Percentiles rank a stretch among this genome's conserved stretches.
These are phyloP conservation scores for Wickerhamomyces chambardii DNA, from an alignment of 805 yeast genomes.

Conservation along the genomic window DNA sequence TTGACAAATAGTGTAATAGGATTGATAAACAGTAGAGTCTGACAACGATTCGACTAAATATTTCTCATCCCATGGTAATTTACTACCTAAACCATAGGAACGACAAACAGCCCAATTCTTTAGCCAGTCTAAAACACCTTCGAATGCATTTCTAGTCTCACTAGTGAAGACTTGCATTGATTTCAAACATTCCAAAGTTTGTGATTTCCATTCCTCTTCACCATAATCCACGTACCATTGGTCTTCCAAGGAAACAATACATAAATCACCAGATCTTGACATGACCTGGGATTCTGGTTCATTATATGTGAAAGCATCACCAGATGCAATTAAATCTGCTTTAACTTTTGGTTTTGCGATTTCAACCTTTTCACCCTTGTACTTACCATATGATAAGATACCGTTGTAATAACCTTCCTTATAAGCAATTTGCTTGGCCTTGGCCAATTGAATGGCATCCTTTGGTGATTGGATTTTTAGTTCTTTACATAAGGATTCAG, in stretches of 20 bases:
- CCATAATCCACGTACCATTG: slow-evolving; percentile 99
- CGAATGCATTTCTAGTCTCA: slow-evolving; percentile 87
- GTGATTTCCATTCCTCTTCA: slow-evolving; percentile 81
- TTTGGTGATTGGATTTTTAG: slow-evolving; percentile 92
- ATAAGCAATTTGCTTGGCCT: slow-evolving; percentile 91
- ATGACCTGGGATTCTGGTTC: slow-evolving; percentile 90
- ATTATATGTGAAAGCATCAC: slow-evolving; percentile 80
- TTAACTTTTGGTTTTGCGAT: slow-evolving; percentile 82
- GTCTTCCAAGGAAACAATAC: slow-evolving; percentile 95
- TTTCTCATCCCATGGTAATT: slow-evolving; percentile 93
- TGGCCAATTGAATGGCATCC: slow-evolving; percentile 76
- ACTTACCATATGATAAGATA: slow-evolving; percentile 68
- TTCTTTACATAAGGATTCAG: slow-evolving; percentile 75
- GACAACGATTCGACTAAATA: slow-evolving; percentile 91
- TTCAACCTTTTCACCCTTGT: slow-evolving; percentile 86
- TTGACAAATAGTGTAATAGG: slow-evolving; percentile 87
- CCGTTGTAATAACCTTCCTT: slow-evolving; percentile 97
- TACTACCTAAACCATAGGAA: slow-evolving; percentile 92
- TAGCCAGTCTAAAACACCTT: slow-evolving; percentile 91
- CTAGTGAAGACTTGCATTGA: slow-evolving; percentile 69
- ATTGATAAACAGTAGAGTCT: slow-evolving; percentile 93
- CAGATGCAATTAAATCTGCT: slow-evolving; percentile 67
- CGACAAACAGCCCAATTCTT: slow-evolving; percentile 98
- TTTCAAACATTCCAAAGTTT: slow-evolving; percentile 71
- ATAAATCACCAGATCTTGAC: slow-evolving; percentile 94